A percentile compares a stretch with the other conserved stretches of the same genome.
phyloP scores from a whole-genome alignment of 805 yeast species.

The Candida stauntonica region DNA sequence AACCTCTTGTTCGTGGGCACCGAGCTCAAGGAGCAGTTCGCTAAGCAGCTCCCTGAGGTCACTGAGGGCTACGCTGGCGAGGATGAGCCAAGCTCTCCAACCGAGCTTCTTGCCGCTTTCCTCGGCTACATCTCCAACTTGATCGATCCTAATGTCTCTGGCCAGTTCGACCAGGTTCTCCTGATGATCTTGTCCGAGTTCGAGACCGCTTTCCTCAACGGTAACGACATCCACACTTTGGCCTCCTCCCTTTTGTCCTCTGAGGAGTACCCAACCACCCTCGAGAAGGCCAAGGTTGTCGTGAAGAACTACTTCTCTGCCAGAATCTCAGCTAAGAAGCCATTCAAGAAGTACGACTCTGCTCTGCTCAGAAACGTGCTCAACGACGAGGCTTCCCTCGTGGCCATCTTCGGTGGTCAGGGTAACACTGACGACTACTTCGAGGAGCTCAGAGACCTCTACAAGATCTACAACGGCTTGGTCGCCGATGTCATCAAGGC shows the following conservation, averaged over 20 bases:
- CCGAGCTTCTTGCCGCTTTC: constrained; percentile 80
- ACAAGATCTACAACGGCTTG: constrained; percentile 71
- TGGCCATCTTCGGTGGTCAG: constrained; percentile 97
- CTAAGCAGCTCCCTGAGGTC: constrained; percentile 64
- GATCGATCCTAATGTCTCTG: constrained; percentile 40
- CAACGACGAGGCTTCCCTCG: constrained; percentile 54
- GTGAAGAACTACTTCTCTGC: constrained; percentile 76
- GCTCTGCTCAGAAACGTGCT: constrained; percentile 64
- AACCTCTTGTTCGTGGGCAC: constrained; percentile 73
- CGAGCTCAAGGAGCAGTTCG: constrained; percentile 84
- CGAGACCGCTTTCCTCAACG: constrained; percentile 70
- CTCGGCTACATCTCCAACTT: constrained; percentile 64
- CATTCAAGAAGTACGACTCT: constrained; percentile 46
- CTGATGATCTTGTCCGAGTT: constrained; percentile 73
- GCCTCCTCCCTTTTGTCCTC: constrained; percentile 64
- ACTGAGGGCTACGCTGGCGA: constrained; percentile 85
- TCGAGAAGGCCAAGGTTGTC: constrained; percentile 64
- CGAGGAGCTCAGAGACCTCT: constrained; percentile 87
- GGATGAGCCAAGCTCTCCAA: constrained; percentile 82
- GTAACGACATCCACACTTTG: constrained; percentile 81
- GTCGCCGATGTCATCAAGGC: constrained; percentile 65
- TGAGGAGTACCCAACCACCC: constrained; percentile 59
- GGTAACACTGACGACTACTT: constrained; percentile 98
- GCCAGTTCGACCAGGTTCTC: constrained; percentile 66
- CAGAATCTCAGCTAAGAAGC: constrained; percentile 44